These are phyloP conservation scores for Cicer cuneatum DNA, from an alignment of 306 rosid genomes.

Conservation along the genomic window DNA sequence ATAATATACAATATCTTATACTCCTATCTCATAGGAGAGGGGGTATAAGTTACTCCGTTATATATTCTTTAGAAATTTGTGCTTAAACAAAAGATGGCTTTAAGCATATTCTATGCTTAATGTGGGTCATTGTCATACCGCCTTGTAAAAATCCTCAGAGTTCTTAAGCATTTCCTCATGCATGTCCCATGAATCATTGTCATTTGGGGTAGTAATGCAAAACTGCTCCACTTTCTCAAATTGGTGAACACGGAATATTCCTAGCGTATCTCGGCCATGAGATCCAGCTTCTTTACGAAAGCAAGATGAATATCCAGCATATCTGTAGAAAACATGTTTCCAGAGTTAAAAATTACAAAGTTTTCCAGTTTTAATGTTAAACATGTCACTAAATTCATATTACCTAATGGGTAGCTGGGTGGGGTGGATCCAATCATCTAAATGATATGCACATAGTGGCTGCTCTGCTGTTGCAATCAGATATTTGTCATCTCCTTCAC, in stretches of 20 bases:
- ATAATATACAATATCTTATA: too few species aligned
- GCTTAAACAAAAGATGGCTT: background rate
- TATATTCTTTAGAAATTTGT: slow-evolving; percentile 15
- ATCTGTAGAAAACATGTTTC: slow-evolving; percentile 53
- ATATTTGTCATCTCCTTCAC: slow-evolving; percentile 98
- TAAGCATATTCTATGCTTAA: background rate
- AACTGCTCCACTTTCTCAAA: slow-evolving; percentile 98
- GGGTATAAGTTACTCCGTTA: background rate
- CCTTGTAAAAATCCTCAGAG: slow-evolving; percentile 84
- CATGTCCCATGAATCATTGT: slow-evolving; percentile 90
- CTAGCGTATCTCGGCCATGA: slow-evolving; percentile 95
- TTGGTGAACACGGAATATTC: slow-evolving; percentile 95
- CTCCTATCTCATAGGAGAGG: background rate
- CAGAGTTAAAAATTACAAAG: slow-evolving; percentile 15
- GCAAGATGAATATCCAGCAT: slow-evolving; percentile 97
- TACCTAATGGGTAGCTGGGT: slow-evolving; percentile 88
- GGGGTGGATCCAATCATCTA: slow-evolving; percentile 97
- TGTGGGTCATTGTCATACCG: slow-evolving; percentile 47
- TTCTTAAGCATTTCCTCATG: slow-evolving; percentile 95
- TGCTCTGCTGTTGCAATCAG: slow-evolving; percentile 97
- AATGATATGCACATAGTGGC: slow-evolving; percentile 89
- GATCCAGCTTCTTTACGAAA: slow-evolving; percentile 98
- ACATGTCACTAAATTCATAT: background rate
- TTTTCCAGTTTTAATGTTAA: slow-evolving; percentile 17
- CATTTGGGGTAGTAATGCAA: slow-evolving; percentile 83